These are phyloP conservation scores for Vachellia collinsii DNA, from an alignment of 306 rosid genomes.

Conservation along the genomic window DNA sequence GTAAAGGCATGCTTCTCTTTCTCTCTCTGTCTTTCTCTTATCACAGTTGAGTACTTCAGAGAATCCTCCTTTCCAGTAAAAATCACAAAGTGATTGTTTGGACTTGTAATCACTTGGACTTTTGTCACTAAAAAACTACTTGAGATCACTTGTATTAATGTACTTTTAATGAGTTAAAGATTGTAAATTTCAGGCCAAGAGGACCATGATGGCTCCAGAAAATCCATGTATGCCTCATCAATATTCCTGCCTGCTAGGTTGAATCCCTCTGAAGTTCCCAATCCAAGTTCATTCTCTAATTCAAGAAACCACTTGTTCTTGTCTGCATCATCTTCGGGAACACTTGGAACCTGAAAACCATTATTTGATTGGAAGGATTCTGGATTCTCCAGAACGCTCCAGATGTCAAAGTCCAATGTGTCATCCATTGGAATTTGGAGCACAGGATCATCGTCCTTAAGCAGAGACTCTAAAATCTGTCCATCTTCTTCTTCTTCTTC, in stretches of 20 bases:
- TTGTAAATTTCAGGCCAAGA: conserved; percentile 44
- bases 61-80: not conserved
- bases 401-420: conserved; percentile 57
- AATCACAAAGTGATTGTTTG: conserved; percentile 32
- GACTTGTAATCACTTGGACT: conserved; percentile 14
- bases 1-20: not conserved
- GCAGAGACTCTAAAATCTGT: not conserved
- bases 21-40: not conserved
- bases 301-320: conserved; percentile 55
- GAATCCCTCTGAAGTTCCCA: conserved; percentile 43
- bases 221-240: conserved; percentile 37
- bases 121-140: conserved; percentile 3
- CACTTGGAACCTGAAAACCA: conserved; percentile 33
- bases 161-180: not conserved
- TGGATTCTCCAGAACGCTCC: conserved; percentile 62
- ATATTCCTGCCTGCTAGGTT: conserved; percentile 30
- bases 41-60: not conserved
- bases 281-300: conserved; percentile 69
- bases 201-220: conserved; percentile 42
- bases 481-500: conserved; percentile 23
- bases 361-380: conserved; percentile 40
- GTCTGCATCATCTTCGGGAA: conserved; percentile 34
- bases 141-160: conserved; percentile 8
- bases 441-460: not conserved
- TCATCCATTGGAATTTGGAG: conserved; percentile 50